Evolutionary conservation across 148 eudicot genomes (phyloP).

Genomic region (Vaccinium corymbosum): DNA sequence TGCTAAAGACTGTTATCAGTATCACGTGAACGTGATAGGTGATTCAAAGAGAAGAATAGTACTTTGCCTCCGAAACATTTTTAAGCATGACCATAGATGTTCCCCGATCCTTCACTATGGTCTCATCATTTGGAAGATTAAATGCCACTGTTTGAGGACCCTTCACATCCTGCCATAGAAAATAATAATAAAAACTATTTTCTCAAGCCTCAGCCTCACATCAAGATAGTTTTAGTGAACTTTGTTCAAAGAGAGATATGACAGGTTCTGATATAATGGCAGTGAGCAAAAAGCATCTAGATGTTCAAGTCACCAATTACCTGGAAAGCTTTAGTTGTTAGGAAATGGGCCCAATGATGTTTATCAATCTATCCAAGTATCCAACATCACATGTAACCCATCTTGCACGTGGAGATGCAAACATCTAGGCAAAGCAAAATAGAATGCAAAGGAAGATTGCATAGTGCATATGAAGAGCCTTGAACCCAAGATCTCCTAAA

Average conservation of each 20-base stretch:
- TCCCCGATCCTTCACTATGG: conserved; percentile 92
- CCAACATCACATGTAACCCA: not conserved
- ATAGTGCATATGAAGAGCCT: not conserved
- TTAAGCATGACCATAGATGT: conserved; percentile 98
- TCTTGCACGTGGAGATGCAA: not conserved
- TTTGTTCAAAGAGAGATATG: not conserved
- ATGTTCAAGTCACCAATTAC: not conserved
- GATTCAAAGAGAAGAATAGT: conserved; percentile 25
- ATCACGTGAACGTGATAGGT: not conserved
- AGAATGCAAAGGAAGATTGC: not conserved
- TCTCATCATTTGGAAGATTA: conserved; percentile 97
- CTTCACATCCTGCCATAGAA: conserved; percentile 72
- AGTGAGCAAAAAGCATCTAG: not conserved
- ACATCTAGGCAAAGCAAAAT: not conserved
- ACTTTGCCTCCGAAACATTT: conserved; percentile 99
- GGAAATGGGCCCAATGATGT: not conserved
- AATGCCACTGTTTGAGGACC: conserved; percentile 99
- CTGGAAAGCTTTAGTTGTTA: not conserved
- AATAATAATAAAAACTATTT: not conserved
- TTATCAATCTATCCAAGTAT: not conserved
- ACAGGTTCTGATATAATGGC: not conserved
- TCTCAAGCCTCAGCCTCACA: conserved; percentile 6
- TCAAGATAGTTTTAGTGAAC: not conserved
- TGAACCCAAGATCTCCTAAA: not conserved
- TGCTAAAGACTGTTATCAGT: not conserved